phyloP scores from a whole-genome alignment of 2,329 filamentous ascomycete genomes.

The Gliomastix tumulicola region DNA sequence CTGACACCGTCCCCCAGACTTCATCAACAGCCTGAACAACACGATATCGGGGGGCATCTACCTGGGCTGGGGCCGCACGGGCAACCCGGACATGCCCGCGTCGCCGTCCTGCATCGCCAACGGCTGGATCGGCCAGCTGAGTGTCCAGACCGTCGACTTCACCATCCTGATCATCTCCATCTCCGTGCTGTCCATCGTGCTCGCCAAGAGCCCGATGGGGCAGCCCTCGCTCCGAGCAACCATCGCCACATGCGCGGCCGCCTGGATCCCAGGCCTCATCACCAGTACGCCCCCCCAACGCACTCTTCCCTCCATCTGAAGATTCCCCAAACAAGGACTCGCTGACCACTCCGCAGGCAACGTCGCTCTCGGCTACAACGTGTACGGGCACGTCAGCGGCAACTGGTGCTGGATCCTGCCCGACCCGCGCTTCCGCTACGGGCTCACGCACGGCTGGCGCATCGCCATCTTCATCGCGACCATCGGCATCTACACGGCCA shows the following conservation, averaged over 20 bases:
- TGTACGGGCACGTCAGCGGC: conserved; percentile 25
- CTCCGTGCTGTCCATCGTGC: conserved; percentile 30
- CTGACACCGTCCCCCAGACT: conserved; percentile 25
- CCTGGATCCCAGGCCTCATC: conserved; percentile 31
- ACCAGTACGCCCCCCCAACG: conserved; percentile 18
- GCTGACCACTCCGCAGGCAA: conserved; percentile 2
- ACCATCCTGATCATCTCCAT: conserved; percentile 36
- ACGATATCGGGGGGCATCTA: conserved; percentile 29
- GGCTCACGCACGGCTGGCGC: conserved; percentile 33
- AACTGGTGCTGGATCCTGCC: conserved; percentile 37
- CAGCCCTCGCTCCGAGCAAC: conserved; percentile 17
- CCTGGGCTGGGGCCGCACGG: conserved; percentile 15
- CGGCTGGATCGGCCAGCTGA: conserved; percentile 36
- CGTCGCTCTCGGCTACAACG: conserved; percentile 6
- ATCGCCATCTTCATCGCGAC: conserved; percentile 29
- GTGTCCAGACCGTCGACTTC: conserved; percentile 34
- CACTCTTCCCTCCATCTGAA: background rate
- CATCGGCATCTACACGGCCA: conserved; percentile 28
- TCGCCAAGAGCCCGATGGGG: conserved; percentile 21
- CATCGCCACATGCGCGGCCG: conserved; percentile 22
- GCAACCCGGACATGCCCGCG: conserved; percentile 12
- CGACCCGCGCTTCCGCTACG: conserved; percentile 27
- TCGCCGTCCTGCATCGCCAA: conserved; percentile 26
- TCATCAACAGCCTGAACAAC: conserved; percentile 33
- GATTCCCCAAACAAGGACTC: background rate